phyloP scores from a whole-genome alignment of 306 rosid species.

The Hylodesmum podocarpum region DNA sequence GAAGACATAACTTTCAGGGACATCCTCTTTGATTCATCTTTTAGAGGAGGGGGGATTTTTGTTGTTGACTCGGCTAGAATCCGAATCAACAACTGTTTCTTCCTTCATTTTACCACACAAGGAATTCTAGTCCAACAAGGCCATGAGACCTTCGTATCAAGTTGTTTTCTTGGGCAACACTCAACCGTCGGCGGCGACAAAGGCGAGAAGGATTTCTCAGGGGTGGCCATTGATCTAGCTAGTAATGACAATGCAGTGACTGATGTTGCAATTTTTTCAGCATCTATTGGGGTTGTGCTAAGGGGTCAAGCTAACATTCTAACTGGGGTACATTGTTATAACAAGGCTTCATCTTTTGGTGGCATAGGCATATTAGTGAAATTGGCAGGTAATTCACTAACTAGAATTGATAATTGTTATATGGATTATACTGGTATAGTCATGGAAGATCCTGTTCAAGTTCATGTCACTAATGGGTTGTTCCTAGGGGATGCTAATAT shows the following conservation, averaged over 20 bases:
- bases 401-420: constrained; percentile 67
- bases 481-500: constrained; percentile 66
- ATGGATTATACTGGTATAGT: constrained; percentile 65
- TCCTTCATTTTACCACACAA: constrained; percentile 63
- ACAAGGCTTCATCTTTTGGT: constrained; percentile 60
- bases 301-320: constrained; percentile 69
- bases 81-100: constrained; percentile 65
- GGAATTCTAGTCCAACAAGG: constrained; percentile 62
- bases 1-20: constrained; percentile 72
- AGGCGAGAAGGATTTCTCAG: constrained; percentile 49
- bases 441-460: constrained; percentile 75
- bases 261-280: constrained; percentile 55
- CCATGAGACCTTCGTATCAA: constrained; percentile 61
- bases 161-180: constrained; percentile 65
- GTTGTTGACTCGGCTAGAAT: constrained; percentile 51
- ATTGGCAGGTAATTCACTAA: constrained; percentile 52
- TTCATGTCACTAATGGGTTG: constrained; percentile 70
- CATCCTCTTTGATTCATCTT: constrained; percentile 65
- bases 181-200: constrained; percentile 56
- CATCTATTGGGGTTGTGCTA: constrained; percentile 54
- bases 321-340: constrained; percentile 66
- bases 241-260: constrained; percentile 53
- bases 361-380: constrained; percentile 69
- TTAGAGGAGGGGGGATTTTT: constrained; percentile 60
- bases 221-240: constrained; percentile 48